Percentiles rank a stretch among this genome's conserved stretches.
phyloP scores from a whole-genome alignment of 2,329 filamentous ascomycete genomes.

The Apiospora arundinis region DNA sequence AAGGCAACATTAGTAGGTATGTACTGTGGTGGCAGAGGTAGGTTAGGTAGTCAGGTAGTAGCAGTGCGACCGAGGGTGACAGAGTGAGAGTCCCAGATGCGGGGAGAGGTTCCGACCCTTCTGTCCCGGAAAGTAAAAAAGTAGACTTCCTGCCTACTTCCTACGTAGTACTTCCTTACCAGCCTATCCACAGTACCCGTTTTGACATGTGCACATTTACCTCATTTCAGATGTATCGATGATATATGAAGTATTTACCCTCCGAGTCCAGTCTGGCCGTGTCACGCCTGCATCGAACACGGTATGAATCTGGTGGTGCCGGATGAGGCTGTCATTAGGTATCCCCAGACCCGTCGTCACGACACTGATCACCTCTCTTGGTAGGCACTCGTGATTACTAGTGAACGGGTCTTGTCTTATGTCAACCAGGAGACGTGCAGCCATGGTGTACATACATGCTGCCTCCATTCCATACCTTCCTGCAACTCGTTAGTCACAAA shows the following conservation, averaged over 20 bases:
- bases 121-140: not conserved
- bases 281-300: not conserved
- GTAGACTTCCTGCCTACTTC: no score
- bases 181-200: not conserved
- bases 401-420: not conserved
- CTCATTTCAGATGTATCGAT: not conserved
- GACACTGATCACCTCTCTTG: not conserved
- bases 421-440: not conserved
- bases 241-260: no score
- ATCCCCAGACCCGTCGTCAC: not conserved
- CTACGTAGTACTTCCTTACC: no score
- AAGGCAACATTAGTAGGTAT: no score
- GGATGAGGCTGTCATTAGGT: slow-evolving; percentile 9
- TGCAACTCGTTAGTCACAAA: not conserved
- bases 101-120: slow-evolving; percentile 3
- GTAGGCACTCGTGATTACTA: not conserved
- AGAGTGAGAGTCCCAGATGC: slow-evolving; percentile 1
- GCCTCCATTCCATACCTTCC: no score
- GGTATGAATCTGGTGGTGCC: not conserved
- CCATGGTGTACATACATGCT: not conserved
- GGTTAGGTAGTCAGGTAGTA: not conserved
- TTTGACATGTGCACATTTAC: not conserved
- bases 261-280: not conserved
- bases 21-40: no score
- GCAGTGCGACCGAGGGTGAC: not conserved